phyloP scores from a whole-genome alignment of 2,329 filamentous ascomycete species.

The Fonsecaea multimorphosa region DNA sequence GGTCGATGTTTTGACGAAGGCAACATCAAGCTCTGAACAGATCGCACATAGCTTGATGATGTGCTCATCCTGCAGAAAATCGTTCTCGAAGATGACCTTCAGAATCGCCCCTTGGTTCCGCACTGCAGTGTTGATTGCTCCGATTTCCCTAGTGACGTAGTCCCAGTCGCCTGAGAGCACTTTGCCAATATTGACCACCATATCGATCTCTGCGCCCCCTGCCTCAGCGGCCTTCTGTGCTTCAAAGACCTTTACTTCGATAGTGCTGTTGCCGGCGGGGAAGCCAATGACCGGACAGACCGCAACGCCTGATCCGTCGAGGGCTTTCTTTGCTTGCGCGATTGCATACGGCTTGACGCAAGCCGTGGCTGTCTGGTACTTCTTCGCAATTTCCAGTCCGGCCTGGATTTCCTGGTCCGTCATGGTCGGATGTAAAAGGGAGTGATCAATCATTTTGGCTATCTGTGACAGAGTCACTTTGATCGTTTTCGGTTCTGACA shows the following conservation, averaged over 20 bases:
- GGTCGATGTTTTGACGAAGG: slow-evolving; percentile 66
- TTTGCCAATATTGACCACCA: slow-evolving; percentile 68
- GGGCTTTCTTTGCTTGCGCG: slow-evolving; percentile 54
- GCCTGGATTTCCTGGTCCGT: slow-evolving; percentile 60
- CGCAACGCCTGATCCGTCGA: slow-evolving; percentile 57
- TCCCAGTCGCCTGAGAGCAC: slow-evolving; percentile 63
- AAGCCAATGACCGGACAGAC: slow-evolving; percentile 67
- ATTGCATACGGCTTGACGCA: slow-evolving; percentile 66
- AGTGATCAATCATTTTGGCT: slow-evolving; percentile 66
- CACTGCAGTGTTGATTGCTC: slow-evolving; percentile 58
- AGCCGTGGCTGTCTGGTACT: slow-evolving; percentile 60
- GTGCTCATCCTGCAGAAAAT: slow-evolving; percentile 59
- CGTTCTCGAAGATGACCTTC: slow-evolving; percentile 69
- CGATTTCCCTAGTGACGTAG: slow-evolving; percentile 62
- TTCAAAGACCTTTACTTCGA: slow-evolving; percentile 61
- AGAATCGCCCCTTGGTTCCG: slow-evolving; percentile 50
- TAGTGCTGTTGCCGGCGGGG: slow-evolving; percentile 64
- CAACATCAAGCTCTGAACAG: slow-evolving; percentile 59
- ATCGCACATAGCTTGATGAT: slow-evolving; percentile 62
- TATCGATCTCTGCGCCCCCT: slow-evolving; percentile 63
- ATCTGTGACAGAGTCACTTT: slow-evolving; percentile 55
- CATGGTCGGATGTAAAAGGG: slow-evolving; percentile 66
- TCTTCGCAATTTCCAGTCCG: slow-evolving; percentile 57
- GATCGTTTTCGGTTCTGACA: slow-evolving; percentile 38
- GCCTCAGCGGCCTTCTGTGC: slow-evolving; percentile 55